Evolutionary conservation across 352 stramenopile genomes (phyloP).

Genomic region (Pythium rishiriense): DNA sequence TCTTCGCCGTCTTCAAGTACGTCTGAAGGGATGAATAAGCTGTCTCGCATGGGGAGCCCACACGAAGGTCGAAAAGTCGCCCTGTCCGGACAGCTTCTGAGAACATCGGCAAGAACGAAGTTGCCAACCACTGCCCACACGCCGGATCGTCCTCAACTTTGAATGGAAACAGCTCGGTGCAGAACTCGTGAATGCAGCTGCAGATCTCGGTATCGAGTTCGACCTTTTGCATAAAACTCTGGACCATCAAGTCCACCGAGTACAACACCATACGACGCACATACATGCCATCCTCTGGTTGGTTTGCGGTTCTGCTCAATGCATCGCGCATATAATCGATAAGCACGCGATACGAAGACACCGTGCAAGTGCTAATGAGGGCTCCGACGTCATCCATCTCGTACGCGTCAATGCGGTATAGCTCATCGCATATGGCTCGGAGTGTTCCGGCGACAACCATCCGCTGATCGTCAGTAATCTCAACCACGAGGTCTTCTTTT

Average conservation of each 20-base stretch:
- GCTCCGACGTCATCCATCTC: constrained; percentile 59
- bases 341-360: constrained; percentile 22
- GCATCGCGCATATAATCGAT: constrained; percentile 23
- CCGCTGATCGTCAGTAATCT: constrained; percentile 43
- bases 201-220: constrained; percentile 60
- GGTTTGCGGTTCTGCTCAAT: constrained; percentile 23
- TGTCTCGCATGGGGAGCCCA: constrained; percentile 60
- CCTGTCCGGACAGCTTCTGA: constrained; percentile 62
- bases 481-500: constrained; percentile 34
- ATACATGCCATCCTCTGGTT: constrained; percentile 36
- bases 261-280: constrained; percentile 74
- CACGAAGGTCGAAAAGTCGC: constrained; percentile 59
- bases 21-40: constrained; percentile 72
- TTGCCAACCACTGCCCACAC: constrained; percentile 70
- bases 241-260: constrained; percentile 72
- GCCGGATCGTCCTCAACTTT: constrained; percentile 65
- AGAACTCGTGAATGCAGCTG: constrained; percentile 66
- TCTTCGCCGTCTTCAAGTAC: constrained; percentile 71
- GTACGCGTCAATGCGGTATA: constrained; percentile 62
- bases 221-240: constrained; percentile 77
- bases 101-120: constrained; percentile 69
- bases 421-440: constrained; percentile 49
- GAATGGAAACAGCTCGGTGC: constrained; percentile 63
- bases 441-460: constrained; percentile 73
- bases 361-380: constrained; percentile 64